Evolutionary conservation across 768 basidiomycete species (phyloP).

Genomic region (Agrocybe pediades): DNA sequence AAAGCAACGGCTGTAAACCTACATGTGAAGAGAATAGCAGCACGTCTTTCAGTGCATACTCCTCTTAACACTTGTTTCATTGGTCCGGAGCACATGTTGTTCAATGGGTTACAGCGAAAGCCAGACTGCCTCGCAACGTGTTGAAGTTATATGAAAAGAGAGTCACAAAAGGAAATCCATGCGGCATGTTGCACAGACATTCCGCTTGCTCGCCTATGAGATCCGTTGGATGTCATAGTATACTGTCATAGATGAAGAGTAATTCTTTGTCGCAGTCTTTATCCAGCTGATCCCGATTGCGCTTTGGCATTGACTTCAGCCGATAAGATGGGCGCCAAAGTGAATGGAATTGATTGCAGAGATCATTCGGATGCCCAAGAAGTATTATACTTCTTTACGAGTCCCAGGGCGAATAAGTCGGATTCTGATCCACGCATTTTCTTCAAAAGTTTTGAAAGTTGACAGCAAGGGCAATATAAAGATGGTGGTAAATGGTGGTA

Average conservation of each 20-base stretch:
- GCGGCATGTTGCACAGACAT: background rate
- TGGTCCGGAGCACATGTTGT: slow-evolving; percentile 11
- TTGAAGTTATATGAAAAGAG: slow-evolving; percentile 9
- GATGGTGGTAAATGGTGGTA: no score
- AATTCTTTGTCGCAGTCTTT: no score
- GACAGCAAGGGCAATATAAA: no score
- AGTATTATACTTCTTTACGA: no score
- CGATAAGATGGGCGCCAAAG: background rate
- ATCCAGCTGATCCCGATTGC: background rate
- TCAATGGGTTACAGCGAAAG: slow-evolving; percentile 14
- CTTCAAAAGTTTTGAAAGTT: no score
- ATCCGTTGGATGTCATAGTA: slow-evolving; percentile 2
- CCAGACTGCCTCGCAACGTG: background rate
- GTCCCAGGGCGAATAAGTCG: no score
- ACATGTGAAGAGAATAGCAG: slow-evolving; percentile 12
- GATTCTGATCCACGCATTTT: no score
- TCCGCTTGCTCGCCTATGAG: background rate
- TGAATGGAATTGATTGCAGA: no score
- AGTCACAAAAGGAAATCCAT: slow-evolving; percentile 8
- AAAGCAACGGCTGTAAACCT: slow-evolving; percentile 10
- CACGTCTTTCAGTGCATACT: slow-evolving; percentile 8
- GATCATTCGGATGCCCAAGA: no score
- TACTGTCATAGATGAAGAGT: no score
- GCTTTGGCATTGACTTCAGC: background rate
- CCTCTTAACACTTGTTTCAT: slow-evolving; percentile 11